Base-by-base conservation (phyloP, 192 early-diverging fungal genomes). In the Oehlia diaphana region DNA sequence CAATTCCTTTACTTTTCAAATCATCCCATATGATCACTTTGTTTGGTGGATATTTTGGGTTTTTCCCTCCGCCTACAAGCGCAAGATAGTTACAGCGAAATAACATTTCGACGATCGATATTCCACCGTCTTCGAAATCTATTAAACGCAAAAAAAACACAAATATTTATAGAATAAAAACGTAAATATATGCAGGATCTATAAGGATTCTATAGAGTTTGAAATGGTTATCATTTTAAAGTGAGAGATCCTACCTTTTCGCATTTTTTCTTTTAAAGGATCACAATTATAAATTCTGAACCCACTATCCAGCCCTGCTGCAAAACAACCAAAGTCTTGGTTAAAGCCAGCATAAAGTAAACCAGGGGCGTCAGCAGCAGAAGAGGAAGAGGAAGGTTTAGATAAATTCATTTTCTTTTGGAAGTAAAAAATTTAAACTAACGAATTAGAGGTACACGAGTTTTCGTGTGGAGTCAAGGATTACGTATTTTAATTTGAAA, bases 1-100 rank as follows among this genome's bases (percentile, higher is more conserved):
- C 84, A 16, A 96, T 88, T 5, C 91, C 86, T 74, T 90, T 90
- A 58, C 86, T 88, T 81, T 89, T 92, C 10, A 89, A 87, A 76
- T 94, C 94, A 76, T 97, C 96, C 89, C 94, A 97, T 67, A 97
- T 90, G 63, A 94, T 90, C 16, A 95, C 95, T 67, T 92, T 92
- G 84, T 94, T 95, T 10, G 94, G 94, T n/a, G 94, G 92, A 71
- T 93, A 94, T 80, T 89, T 88, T 63, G 96, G 95, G 76, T 95
- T 93, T 74, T 91, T 89, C 14, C 94, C 94, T 2, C 93, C 93
- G 37, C 93, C 95, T 14, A 96, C 95, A 68, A 96, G 87, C 0
- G 93, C 95, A 47, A 96, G 86, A 80, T 93, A 95, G 81, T 97
- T 96, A 74, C 92, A 93, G 8, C 94, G 87, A 80, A 93, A 92